These are phyloP conservation scores for Comarum palustre DNA, from an alignment of 306 rosid species.

Conservation along the genomic window DNA sequence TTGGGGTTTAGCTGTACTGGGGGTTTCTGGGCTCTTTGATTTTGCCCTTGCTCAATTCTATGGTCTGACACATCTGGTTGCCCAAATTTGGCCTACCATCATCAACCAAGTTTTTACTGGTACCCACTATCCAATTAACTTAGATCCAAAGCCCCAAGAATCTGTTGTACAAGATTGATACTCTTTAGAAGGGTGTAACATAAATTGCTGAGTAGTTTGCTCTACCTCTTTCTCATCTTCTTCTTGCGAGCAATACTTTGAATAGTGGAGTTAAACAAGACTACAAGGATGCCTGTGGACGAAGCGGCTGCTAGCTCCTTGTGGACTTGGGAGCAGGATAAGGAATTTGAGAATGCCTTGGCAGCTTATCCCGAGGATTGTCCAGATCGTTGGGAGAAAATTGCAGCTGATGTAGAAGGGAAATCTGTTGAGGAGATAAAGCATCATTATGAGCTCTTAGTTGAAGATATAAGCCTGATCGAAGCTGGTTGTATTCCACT, in stretches of 20 bases:
- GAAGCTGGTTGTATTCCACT: constrained; percentile 86
- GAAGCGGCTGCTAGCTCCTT: constrained; percentile 62
- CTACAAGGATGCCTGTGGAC: constrained; percentile 56
- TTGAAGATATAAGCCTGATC: constrained; percentile 69
- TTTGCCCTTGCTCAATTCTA: constrained; percentile 24
- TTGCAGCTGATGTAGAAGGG: constrained; percentile 73
- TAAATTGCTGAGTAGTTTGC: constrained; percentile 32
- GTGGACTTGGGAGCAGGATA: constrained; percentile 90
- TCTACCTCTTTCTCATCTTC: constrained; percentile 28
- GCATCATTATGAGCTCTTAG: constrained; percentile 74
- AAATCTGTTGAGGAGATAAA: constrained; percentile 73
- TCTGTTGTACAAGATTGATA: constrained; percentile 12
- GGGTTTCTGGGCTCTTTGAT: constrained; percentile 31
- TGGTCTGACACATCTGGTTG: constrained; percentile 28
- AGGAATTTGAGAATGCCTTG: constrained; percentile 84
- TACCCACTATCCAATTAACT: constrained; percentile 21
- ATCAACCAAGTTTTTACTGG: constrained; percentile 18
- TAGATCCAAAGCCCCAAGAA: constrained; percentile 40
- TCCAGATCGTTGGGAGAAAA: constrained; percentile 87
- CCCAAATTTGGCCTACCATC: constrained; percentile 33
- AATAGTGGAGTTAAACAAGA: constrained; percentile 24
- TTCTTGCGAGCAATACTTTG: constrained; percentile 29
- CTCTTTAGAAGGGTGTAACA: constrained; percentile 34
- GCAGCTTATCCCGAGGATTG: constrained; percentile 69
- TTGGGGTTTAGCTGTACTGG: constrained; percentile 47